Conservation (phyloP, 257 asterid species). For the Mentha longifolia region DNA sequence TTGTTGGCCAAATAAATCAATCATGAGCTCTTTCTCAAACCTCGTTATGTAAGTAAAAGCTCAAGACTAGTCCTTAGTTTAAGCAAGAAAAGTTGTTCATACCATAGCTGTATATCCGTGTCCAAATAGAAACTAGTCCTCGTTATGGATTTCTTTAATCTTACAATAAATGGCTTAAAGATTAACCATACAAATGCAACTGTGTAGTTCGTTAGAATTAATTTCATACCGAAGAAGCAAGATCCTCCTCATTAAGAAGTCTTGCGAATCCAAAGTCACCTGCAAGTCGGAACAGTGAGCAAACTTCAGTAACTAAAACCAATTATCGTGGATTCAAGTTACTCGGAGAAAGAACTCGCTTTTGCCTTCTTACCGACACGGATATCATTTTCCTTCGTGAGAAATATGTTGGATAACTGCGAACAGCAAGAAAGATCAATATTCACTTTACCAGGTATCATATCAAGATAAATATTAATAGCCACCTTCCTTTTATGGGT, state of each 20-base stretch:
- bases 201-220: conserved; percentile 8
- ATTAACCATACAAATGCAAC: not conserved
- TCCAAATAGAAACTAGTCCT: not conserved
- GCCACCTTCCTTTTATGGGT: too few species aligned
- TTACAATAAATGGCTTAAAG: not conserved
- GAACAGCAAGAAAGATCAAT: conserved; percentile 20
- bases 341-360: conserved; percentile 12
- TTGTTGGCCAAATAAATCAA: not conserved
- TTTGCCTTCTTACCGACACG: conserved; percentile 70
- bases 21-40: not conserved
- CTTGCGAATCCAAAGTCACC: conserved; percentile 97
- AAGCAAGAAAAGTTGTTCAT: not conserved
- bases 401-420: conserved; percentile 82
- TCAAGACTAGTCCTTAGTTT: conserved; percentile 5
- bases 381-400: conserved; percentile 81
- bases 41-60: not conserved
- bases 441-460: conserved; percentile 32
- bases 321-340: conserved; percentile 5
- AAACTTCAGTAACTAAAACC: conserved; percentile 17
- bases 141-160: not conserved
- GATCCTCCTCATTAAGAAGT: conserved; percentile 72
- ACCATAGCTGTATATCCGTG: conserved; percentile 9
- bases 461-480: conserved; percentile 13
- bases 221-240: conserved; percentile 79
- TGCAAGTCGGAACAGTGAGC: conserved; percentile 36